Evolutionary conservation across 2,329 filamentous ascomycete genomes (phyloP).

Genomic region (Elsinoe necatrix): DNA sequence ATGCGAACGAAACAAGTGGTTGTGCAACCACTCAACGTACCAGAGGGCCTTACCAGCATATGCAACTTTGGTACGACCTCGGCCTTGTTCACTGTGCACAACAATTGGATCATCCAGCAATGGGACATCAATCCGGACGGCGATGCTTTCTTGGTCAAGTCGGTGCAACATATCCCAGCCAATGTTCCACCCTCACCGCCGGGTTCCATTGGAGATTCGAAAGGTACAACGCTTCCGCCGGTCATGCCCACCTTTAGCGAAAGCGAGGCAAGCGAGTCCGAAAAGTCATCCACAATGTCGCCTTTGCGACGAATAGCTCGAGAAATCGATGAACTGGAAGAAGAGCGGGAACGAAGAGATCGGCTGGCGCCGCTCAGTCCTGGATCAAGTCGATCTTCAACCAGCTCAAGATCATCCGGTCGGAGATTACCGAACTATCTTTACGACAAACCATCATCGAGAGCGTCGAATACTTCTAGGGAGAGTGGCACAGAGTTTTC

Average conservation of each 20-base stretch:
- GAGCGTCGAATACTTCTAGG: conserved; percentile 27
- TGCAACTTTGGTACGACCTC: conserved; percentile 84
- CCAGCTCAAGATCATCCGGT: conserved; percentile 49
- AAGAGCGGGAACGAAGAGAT: conserved; percentile 46
- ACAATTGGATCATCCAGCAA: conserved; percentile 84
- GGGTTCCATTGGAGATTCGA: conserved; percentile 66
- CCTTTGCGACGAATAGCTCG: conserved; percentile 67
- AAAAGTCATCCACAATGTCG: conserved; percentile 48
- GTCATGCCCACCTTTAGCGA: conserved; percentile 32
- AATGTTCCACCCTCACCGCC: conserved; percentile 73
- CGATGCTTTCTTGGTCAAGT: conserved; percentile 68
- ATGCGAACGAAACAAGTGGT: conserved; percentile 93
- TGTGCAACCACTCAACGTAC: conserved; percentile 77
- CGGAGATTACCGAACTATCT: conserved; percentile 36
- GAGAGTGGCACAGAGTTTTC: conserved; percentile 34
- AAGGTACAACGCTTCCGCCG: conserved; percentile 35
- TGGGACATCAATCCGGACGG: conserved; percentile 73
- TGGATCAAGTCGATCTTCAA: conserved; percentile 56
- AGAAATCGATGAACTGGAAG: conserved; percentile 57
- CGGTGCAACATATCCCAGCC: conserved; percentile 76
- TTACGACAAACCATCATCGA: conserved; percentile 38
- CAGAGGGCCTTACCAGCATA: conserved; percentile 71
- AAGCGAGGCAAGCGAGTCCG: conserved; percentile 68
- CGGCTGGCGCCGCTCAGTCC: conserved; percentile 60
- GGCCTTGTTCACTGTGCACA: conserved; percentile 82